Percentiles rank a stretch among this genome's conserved stretches.
These are phyloP conservation scores for Boletus holoroseus DNA, from an alignment of 1,284 basidiomycete genomes.

Conservation along the genomic window DNA sequence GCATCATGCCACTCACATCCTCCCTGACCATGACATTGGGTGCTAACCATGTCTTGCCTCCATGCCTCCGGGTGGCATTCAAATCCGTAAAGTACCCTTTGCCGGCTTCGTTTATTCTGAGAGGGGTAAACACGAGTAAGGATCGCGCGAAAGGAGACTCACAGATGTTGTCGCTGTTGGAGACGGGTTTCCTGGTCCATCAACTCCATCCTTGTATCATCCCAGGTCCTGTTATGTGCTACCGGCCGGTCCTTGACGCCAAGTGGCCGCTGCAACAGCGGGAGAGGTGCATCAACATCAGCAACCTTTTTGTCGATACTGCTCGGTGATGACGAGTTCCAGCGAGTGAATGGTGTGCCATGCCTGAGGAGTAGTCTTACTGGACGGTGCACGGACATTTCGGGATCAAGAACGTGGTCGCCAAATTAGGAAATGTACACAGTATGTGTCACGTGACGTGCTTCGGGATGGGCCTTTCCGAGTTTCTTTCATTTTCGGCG, in stretches of 20 bases:
- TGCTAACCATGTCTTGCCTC: slow-evolving; percentile 95
- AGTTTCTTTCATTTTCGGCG: too few relatives aligned
- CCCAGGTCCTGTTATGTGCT: slow-evolving; percentile 56
- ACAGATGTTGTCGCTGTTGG: slow-evolving; percentile 76
- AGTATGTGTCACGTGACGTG: background rate
- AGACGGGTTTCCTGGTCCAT: slow-evolving; percentile 69
- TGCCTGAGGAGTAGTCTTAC: slow-evolving; percentile 12
- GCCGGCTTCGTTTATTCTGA: slow-evolving; percentile 78
- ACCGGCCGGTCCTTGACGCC: slow-evolving; percentile 63
- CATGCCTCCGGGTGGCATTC: slow-evolving; percentile 74
- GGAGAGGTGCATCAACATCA: slow-evolving; percentile 35
- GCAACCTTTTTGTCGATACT: background rate
- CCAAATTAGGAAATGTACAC: slow-evolving; percentile 9
- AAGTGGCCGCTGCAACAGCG: slow-evolving; percentile 66
- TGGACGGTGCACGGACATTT: slow-evolving; percentile 1
- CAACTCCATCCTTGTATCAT: slow-evolving; percentile 65
- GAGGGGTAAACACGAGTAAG: slow-evolving; percentile 2
- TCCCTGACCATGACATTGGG: slow-evolving; percentile 84
- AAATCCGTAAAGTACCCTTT: slow-evolving; percentile 91
- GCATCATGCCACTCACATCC: slow-evolving; percentile 56
- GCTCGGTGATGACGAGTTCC: slow-evolving; percentile 24
- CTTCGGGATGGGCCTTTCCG: too few relatives aligned
- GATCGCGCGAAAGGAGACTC: slow-evolving; percentile 28
- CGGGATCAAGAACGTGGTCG: background rate
- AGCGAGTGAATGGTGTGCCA: slow-evolving; percentile 13